Evolutionary conservation across 202 grass and related monocot genomes (phyloP).

Genomic region (Eragrostis tef): DNA sequence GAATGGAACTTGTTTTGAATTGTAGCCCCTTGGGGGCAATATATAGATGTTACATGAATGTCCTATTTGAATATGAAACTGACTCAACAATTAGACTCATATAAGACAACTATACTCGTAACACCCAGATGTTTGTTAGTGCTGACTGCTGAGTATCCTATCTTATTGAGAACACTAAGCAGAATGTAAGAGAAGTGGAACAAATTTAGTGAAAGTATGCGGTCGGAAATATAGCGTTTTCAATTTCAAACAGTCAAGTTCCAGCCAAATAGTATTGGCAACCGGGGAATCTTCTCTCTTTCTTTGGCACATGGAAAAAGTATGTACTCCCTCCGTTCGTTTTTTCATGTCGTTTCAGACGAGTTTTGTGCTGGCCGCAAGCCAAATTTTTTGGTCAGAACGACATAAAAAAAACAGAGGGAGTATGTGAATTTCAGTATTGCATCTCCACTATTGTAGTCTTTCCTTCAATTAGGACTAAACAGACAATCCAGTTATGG

Average conservation of each 20-base stretch:
- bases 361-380: no score
- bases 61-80: no score
- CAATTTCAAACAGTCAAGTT: constrained; percentile 19
- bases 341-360: no score
- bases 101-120: no score
- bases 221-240: constrained; percentile 9
- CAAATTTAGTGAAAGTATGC: constrained; percentile 1
- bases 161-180: not conserved
- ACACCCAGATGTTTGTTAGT: constrained; percentile 22
- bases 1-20: no score
- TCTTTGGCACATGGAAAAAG: constrained; percentile 26
- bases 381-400: no score
- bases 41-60: no score
- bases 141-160: not conserved
- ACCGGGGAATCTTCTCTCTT: not conserved
- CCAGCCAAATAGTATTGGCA: constrained; percentile 2
- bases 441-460: not conserved
- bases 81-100: no score
- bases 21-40: no score
- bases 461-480: constrained; percentile 19
- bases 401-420: no score
- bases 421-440: not conserved
- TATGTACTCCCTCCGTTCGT: no score
- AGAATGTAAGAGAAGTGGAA: not conserved
- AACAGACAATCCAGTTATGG: constrained; percentile 8